Percentiles rank a stretch among this genome's conserved stretches.
phyloP scores from a whole-genome alignment of 2,329 filamentous ascomycete genomes.

The Fusarium sterilihyphosum region DNA sequence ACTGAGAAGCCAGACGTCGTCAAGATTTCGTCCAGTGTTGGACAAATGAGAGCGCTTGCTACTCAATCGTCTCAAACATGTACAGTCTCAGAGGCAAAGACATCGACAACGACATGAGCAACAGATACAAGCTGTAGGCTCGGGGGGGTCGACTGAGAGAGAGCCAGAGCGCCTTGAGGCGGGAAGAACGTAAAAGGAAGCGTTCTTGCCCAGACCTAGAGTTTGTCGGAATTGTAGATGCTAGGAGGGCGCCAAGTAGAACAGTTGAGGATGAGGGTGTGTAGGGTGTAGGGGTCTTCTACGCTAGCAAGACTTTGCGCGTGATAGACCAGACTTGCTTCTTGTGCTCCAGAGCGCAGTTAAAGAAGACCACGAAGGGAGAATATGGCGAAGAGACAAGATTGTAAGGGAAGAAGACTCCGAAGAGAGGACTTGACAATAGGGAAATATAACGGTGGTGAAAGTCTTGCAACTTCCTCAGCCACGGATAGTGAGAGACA shows the following conservation, averaged over 20 bases:
- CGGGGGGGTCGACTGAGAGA: neutral
- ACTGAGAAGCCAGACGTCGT: neutral
- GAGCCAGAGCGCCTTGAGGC: neutral
- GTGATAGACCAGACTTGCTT: neutral
- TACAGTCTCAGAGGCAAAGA: neutral
- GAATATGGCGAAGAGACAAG: too few relatives aligned
- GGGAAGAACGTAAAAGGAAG: neutral
- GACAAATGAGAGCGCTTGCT: neutral
- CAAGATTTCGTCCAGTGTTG: neutral
- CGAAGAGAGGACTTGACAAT: neutral
- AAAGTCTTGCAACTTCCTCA: neutral
- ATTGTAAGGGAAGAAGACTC: neutral
- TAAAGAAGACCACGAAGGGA: too few relatives aligned
- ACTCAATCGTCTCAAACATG: neutral
- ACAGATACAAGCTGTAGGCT: accelerated
- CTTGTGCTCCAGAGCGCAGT: neutral
- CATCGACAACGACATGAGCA: neutral
- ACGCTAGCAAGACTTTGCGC: neutral
- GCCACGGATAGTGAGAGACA: neutral
- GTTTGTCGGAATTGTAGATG: neutral
- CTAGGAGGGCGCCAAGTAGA: neutral
- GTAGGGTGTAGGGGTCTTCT: neutral
- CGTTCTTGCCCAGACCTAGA: neutral
- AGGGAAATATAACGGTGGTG: neutral
- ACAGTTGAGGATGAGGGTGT: neutral